Base-by-base conservation (phyloP, 2,329 filamentous ascomycete species). In the Diaporthe citriasiana region DNA sequence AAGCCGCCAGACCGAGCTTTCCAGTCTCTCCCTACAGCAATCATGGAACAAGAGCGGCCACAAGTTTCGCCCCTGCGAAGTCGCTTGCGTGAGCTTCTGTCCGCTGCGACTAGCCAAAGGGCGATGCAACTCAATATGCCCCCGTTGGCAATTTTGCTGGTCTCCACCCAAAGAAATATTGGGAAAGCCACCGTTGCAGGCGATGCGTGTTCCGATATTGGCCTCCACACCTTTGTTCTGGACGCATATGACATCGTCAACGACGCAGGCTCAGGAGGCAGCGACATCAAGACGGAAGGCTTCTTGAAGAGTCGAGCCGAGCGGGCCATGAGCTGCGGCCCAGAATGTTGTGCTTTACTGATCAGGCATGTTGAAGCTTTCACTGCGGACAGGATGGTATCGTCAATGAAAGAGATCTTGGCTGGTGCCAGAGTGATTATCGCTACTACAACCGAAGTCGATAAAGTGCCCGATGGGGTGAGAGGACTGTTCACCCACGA, bases 401-500 rank as follows among this genome's bases (percentile, higher is more conserved):
- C 93, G 5, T 94, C 95, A 0, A 87, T 99, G 80, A 94, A 94
- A 80, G 94, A 97, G 75, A 92, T 98, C 3, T 84, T 98, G 30
- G 87, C 90, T n/a, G 92, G 93, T 60, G 91, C 92, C 4, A 88
- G 97, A 71, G 94, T 98, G 3, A 85, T 99, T 33, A 92, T 99
- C 78, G 96, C 97, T 0, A 99, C 97, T 0, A 98, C 96, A 0
- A 98, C 95, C 9, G 96, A 98, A 78, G 92, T 98, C 0, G 97
- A 98, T 81, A 97, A 98, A 82, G 91, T 99, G 1, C 94, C 96
- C 0, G 95, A 98, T 79, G 94, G 94, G 0, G 92, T 98, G 27
- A 91, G 97, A 70, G 95, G 95, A 15, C 87, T 98, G 3, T 98
- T 99, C 82, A 98, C 95, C 0, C 96, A 99, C 79, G 97, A 99